Conservation (phyloP, 1,139 yeast species). For the Yamadazyma atmosphaerica region DNA sequence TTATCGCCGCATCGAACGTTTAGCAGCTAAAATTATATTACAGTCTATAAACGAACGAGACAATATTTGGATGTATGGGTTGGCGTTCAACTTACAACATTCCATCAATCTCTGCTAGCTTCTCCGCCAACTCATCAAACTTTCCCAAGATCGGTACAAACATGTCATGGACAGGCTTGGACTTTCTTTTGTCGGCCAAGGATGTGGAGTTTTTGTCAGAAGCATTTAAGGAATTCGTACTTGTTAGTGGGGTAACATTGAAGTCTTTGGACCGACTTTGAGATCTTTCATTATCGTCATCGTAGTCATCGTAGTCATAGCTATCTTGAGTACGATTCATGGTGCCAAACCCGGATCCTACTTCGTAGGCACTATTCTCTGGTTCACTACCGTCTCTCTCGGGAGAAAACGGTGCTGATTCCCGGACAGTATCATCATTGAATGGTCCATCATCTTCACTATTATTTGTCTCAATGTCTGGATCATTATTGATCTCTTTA, state of each 20-base stretch:
- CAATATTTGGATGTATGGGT: too few species aligned
- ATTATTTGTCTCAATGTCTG: too few species aligned
- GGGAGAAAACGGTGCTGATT: too few species aligned
- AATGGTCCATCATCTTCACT: not conserved
- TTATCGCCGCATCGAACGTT: too few species aligned
- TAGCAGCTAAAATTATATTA: not conserved
- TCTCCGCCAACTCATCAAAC: slow-evolving; percentile 47
- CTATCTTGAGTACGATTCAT: slow-evolving; percentile 18
- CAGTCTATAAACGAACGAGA: slow-evolving; percentile 2
- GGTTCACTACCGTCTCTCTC: not conserved
- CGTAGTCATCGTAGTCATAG: slow-evolving; percentile 10
- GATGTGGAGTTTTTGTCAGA: not conserved
- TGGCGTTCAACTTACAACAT: slow-evolving; percentile 11
- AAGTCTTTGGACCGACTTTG: slow-evolving; percentile 11
- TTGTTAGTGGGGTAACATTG: slow-evolving; percentile 36
- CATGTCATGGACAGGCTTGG: slow-evolving; percentile 46
- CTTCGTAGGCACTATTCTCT: slow-evolving; percentile 4
- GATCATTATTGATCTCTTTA: not conserved
- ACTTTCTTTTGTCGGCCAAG: slow-evolving; percentile 23
- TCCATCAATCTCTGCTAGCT: slow-evolving; percentile 44
- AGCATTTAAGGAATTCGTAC: slow-evolving; percentile 31
- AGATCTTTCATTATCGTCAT: slow-evolving; percentile 15
- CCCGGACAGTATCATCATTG: not conserved
- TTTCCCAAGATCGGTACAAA: slow-evolving; percentile 46
- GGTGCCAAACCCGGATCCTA: slow-evolving; percentile 13